These are phyloP conservation scores for Trichothecium roseum DNA, from an alignment of 2,329 filamentous ascomycete species.

Conservation along the genomic window DNA sequence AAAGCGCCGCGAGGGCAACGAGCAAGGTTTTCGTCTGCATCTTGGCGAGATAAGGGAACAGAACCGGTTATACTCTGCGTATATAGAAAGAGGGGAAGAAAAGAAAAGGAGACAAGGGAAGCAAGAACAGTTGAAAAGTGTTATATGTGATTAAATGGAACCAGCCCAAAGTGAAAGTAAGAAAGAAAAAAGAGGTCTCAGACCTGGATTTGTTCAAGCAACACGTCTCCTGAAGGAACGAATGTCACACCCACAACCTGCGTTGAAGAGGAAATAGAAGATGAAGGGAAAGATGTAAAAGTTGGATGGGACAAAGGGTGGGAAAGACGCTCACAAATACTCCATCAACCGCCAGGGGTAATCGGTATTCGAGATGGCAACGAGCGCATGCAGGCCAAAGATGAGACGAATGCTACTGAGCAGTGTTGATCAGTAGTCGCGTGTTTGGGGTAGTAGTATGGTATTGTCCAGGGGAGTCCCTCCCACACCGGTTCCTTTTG, in stretches of 20 bases:
- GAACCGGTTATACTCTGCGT: conserved; percentile 14
- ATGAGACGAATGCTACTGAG: too few relatives aligned
- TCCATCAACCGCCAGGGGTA: conserved; percentile 3
- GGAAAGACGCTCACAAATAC: conserved; percentile 6
- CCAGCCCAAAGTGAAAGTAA: conserved; percentile 12
- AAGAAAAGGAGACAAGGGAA: conserved; percentile 1
- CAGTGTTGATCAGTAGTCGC: too few relatives aligned
- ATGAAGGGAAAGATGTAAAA: conserved; percentile 18
- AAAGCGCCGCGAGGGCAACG: conserved; percentile 32
- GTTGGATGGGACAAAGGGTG: conserved; percentile 19
- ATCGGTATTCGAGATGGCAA: conserved; percentile 13
- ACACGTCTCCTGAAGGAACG: conserved; percentile 29
- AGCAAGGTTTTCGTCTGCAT: conserved; percentile 37
- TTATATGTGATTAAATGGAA: conserved; percentile 1
- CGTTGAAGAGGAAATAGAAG: conserved; percentile 29
- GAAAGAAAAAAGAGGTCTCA: conserved; percentile 17
- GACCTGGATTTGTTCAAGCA: conserved; percentile 32
- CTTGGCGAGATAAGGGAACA: conserved; percentile 15
- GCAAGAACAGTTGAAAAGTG: conserved; percentile 1
- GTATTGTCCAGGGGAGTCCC: conserved; percentile 8
- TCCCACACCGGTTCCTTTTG: too few relatives aligned
- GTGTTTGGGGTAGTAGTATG: conserved; percentile 11
- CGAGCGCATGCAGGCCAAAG: too few relatives aligned
- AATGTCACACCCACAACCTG: conserved; percentile 32
- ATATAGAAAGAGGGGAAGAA: conserved; percentile 6